A percentile compares a stretch with the other conserved stretches of the same genome.
These are phyloP conservation scores for Cyclaneusma minus DNA, from an alignment of 2,329 filamentous ascomycete genomes.

Conservation along the genomic window DNA sequence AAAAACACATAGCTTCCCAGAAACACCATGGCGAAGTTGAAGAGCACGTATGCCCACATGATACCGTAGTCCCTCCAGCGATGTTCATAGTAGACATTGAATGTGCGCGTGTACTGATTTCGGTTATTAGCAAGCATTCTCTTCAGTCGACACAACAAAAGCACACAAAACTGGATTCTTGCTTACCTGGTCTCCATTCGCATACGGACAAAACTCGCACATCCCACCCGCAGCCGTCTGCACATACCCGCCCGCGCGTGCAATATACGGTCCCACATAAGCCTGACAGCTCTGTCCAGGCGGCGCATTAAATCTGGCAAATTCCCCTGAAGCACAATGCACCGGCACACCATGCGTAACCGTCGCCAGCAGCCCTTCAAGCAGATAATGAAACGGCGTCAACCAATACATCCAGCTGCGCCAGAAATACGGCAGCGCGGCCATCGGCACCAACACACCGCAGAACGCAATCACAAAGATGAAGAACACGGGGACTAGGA, in stretches of 20 bases:
- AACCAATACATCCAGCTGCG: slow-evolving; percentile 49
- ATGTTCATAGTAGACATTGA: slow-evolving; percentile 43
- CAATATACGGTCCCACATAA: slow-evolving; percentile 38
- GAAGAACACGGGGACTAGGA: slow-evolving; percentile 55
- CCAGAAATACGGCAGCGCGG: slow-evolving; percentile 46
- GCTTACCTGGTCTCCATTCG: slow-evolving; percentile 44
- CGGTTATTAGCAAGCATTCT: slow-evolving; percentile 1
- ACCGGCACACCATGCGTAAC: slow-evolving; percentile 39
- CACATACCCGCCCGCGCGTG: slow-evolving; percentile 43
- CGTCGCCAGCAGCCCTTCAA: slow-evolving; percentile 44
- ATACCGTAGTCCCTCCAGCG: slow-evolving; percentile 54
- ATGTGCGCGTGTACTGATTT: slow-evolving; percentile 22
- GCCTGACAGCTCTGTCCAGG: slow-evolving; percentile 40
- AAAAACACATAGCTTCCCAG: slow-evolving; percentile 38
- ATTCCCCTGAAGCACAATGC: slow-evolving; percentile 36
- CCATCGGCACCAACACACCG: slow-evolving; percentile 50
- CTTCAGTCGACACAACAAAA: slow-evolving; percentile 4
- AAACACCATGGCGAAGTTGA: slow-evolving; percentile 43
- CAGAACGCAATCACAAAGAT: slow-evolving; percentile 57
- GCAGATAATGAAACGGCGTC: slow-evolving; percentile 51
- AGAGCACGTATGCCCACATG: slow-evolving; percentile 45
- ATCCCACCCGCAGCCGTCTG: slow-evolving; percentile 33
- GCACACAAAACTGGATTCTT: slow-evolving; percentile 41
- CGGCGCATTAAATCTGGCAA: slow-evolving; percentile 44
- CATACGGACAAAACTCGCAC: slow-evolving; percentile 52